Evolutionary conservation across 176 grass and related monocot genomes (phyloP), one percentile per base, ranked within the genome.

Genomic region (Tuctoria greenei): DNA sequence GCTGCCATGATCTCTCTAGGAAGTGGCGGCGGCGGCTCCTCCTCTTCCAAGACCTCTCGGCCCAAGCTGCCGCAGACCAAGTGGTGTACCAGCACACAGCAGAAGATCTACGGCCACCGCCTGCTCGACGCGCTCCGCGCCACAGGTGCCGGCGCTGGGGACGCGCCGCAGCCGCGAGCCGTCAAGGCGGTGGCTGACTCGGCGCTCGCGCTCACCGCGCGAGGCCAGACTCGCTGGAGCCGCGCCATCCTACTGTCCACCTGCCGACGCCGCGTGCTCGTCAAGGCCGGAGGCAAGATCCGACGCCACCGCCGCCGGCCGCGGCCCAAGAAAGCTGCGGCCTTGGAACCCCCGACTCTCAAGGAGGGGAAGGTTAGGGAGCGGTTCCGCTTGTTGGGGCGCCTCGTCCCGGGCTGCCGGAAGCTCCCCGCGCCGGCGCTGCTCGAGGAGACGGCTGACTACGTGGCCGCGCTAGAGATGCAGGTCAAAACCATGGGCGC

Each of bases 391-490:
- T 59, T 88, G 76, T 80, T 99, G 69, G 92, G 89, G 25, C 76
- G 85, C 54, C 79, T 99, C 64, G 96, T 99, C 24, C 96, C 96
- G 0, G 96, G 96, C 6, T 99, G 96, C 65, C 87, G 85, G 60
- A 99, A 99, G 71, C 76, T 99, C 10, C 85, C 90, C 27, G 70
- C 96, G 12, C 82, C 92, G 35, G 83, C 72, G 55, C 85, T 99
- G 77, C 87, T 99, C 52, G 96, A 99, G 77, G 96, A 99, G 81
- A 35, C 92, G 37, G 96, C 85, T 1, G 96, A 99, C 55, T 99
- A 99, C 73, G 50, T 99, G 23, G 89, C 92, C 11, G 96, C 96
- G 47, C 92, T 99, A 56, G 80, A 99, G 92, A 90, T 99, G 91
- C 96, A 99, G 80, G 85, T 99, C 68, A 92, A 86, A 85, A 62